These are phyloP conservation scores for Alternaria triticina DNA, from an alignment of 2,329 filamentous ascomycete genomes.

Conservation along the genomic window DNA sequence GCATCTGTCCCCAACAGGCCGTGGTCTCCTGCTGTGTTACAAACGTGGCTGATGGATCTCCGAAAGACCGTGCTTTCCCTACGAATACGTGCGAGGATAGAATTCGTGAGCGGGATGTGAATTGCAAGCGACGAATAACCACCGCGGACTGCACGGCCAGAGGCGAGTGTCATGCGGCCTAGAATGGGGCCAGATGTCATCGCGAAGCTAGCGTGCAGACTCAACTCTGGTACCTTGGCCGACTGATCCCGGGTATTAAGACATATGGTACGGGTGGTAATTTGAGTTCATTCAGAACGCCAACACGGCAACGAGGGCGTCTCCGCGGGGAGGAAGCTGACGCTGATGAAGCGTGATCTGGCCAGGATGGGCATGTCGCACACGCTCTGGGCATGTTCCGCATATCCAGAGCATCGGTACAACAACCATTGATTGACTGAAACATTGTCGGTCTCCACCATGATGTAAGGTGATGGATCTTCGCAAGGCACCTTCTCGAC, in stretches of 20 bases:
- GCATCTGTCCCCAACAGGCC: neutral
- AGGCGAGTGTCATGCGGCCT: neutral
- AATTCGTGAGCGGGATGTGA: neutral
- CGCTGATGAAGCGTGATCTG: neutral
- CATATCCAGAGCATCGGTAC: neutral
- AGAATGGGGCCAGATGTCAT: neutral
- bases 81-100: neutral
- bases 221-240: neutral
- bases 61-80: neutral
- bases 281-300: neutral
- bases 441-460: conserved; percentile 2
- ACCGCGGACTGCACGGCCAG: neutral
- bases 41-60: conserved; percentile 2
- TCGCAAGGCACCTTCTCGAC: neutral
- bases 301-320: neutral
- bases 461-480: neutral
- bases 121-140: neutral
- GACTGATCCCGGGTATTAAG: neutral
- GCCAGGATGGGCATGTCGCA: neutral
- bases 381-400: neutral
- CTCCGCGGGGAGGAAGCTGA: neutral
- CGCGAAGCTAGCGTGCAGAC: neutral
- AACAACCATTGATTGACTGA: neutral
- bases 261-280: neutral
- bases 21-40: neutral